Percentiles rank a stretch among this genome's conserved stretches.
phyloP scores from a whole-genome alignment of 805 yeast genomes.

The Maudiozyma barnettii region DNA sequence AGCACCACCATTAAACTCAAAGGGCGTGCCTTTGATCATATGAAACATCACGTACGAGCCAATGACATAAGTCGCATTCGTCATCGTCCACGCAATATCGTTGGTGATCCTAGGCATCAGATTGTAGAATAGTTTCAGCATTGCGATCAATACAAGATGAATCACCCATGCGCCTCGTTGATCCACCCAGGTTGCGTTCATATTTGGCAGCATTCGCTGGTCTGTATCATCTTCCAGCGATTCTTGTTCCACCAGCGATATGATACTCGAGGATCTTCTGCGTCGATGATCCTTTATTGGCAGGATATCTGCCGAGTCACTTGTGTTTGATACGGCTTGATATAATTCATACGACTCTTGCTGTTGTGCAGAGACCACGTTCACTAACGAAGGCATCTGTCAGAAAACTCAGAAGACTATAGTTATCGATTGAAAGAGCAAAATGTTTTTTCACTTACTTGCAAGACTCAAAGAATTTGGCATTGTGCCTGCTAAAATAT shows the following conservation, averaged over 20 bases:
- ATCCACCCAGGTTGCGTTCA: conserved; percentile 95
- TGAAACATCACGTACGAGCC: conserved; percentile 96
- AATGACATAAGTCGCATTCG: conserved; percentile 79
- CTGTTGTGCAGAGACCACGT: not conserved
- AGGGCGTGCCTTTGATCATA: conserved; percentile 92
- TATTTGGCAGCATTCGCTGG: conserved; percentile 77
- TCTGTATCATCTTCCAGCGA: conserved; percentile 86
- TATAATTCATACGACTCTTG: not conserved
- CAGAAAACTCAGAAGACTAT: too few relatives aligned
- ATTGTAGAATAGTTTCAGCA: conserved; percentile 68
- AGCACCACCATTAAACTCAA: conserved; percentile 93
- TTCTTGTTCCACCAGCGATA: conserved; percentile 89
- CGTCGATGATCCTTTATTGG: conserved; percentile 34
- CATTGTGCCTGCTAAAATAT: too few relatives aligned
- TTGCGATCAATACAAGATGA: conserved; percentile 71
- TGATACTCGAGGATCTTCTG: conserved; percentile 79
- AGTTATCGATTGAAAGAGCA: too few relatives aligned
- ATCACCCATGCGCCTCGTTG: conserved; percentile 94
- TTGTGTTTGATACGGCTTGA: not conserved
- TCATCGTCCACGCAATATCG: conserved; percentile 83
- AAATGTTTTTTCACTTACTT: too few relatives aligned
- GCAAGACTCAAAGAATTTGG: too few relatives aligned
- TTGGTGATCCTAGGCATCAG: conserved; percentile 70
- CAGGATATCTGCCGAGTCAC: not conserved
- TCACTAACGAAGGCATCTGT: not conserved